Conservation (phyloP, 306 rosid species). For the Canavalia gladiata region DNA sequence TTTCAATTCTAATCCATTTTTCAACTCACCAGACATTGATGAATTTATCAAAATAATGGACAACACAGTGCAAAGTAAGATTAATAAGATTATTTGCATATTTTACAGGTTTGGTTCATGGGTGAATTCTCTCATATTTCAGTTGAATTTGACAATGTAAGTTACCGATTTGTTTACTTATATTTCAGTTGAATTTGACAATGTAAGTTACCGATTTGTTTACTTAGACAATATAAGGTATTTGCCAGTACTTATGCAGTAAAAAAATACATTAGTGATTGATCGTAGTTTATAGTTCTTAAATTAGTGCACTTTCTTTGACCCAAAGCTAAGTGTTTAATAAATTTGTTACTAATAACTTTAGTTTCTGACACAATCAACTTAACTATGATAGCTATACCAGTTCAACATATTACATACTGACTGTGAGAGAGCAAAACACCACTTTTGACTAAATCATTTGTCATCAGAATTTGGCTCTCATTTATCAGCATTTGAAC, state of each 20-base stretch:
- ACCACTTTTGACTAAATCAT: slow-evolving; percentile 17
- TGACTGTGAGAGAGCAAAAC: slow-evolving; percentile 7
- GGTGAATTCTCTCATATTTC: slow-evolving; percentile 81
- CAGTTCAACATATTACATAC: slow-evolving; percentile 27
- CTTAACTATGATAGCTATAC: slow-evolving; percentile 4
- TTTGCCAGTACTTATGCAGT: not conserved
- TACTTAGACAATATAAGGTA: slow-evolving; percentile 17
- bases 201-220: slow-evolving; percentile 59
- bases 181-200: slow-evolving; percentile 48
- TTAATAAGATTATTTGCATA: slow-evolving; percentile 41
- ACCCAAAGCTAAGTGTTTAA: slow-evolving; percentile 38
- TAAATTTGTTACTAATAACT: slow-evolving; percentile 7
- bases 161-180: too few species aligned
- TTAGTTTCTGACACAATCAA: slow-evolving; percentile 15
- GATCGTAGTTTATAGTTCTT: slow-evolving; percentile 24
- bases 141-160: slow-evolving; percentile 59
- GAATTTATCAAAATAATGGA: slow-evolving; percentile 21
- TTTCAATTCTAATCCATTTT: slow-evolving; percentile 31
- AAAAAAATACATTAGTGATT: not conserved
- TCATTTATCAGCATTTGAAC: slow-evolving; percentile 8
- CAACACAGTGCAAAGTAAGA: slow-evolving; percentile 10
- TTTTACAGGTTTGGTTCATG: slow-evolving; percentile 82
- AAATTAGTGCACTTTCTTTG: slow-evolving; percentile 36
- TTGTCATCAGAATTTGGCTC: slow-evolving; percentile 12
- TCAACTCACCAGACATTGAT: slow-evolving; percentile 25